phyloP scores from a whole-genome alignment of 2,329 filamentous ascomycete species.

The Sclerotinia nivalis region DNA sequence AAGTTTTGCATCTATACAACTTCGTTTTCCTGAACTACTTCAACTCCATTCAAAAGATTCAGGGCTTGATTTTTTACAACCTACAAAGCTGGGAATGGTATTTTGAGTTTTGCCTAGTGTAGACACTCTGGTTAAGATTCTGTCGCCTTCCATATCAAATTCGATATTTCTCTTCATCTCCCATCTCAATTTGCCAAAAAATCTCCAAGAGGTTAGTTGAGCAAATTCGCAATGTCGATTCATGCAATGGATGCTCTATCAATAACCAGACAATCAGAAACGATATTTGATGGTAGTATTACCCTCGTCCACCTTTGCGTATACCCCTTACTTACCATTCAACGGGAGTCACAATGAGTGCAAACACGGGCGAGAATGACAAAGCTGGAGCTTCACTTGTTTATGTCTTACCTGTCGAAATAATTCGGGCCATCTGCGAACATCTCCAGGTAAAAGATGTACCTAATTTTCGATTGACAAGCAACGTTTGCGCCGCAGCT shows the following conservation, averaged over 20 bases:
- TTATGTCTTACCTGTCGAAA: not conserved
- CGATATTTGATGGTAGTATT: not conserved
- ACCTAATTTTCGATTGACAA: not conserved
- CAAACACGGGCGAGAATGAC: accelerated
- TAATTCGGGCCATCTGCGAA: not conserved
- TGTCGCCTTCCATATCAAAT: not conserved
- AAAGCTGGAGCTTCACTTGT: not conserved
- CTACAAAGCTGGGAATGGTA: not conserved
- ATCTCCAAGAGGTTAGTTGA: not conserved
- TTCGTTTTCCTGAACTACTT: not conserved
- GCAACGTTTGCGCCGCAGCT: not conserved
- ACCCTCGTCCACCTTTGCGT: not conserved
- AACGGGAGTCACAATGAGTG: not conserved
- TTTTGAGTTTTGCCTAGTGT: not conserved
- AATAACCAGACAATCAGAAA: not conserved
- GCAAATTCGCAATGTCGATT: not conserved
- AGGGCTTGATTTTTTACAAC: not conserved
- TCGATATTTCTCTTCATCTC: not conserved
- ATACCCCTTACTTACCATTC: not conserved
- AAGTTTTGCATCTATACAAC: not conserved
- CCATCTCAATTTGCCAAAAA: not conserved
- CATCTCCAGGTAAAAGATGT: accelerated
- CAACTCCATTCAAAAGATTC: not conserved
- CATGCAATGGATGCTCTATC: not conserved
- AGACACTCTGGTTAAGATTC: not conserved